phyloP scores from a whole-genome alignment of 306 rosid genomes.

The Castanopsis chinensis region DNA sequence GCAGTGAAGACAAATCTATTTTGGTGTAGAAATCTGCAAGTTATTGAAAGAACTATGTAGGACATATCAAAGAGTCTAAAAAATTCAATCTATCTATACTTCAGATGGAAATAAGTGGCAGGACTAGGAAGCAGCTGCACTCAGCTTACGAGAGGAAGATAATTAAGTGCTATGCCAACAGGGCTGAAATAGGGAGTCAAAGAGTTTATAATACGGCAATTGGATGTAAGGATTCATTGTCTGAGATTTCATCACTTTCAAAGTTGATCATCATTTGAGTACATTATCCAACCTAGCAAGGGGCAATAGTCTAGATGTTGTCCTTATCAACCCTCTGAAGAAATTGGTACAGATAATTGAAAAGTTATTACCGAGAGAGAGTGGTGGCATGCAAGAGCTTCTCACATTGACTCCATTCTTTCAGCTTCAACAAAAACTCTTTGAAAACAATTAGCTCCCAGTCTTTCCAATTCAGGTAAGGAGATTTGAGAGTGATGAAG shows the following conservation, averaged over 20 bases:
- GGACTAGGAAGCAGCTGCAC: background rate
- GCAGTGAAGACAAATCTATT: background rate
- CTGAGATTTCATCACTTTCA: background rate
- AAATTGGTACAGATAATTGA: background rate
- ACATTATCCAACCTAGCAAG: background rate
- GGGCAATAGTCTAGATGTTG: background rate
- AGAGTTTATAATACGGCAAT: background rate
- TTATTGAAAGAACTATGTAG: background rate
- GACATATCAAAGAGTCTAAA: background rate
- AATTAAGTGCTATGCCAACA: background rate
- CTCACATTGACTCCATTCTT: background rate
- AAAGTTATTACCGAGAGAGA: background rate
- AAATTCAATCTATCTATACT: background rate
- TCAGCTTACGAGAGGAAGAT: background rate
- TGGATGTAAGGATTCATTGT: too few relatives aligned
- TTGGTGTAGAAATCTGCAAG: background rate
- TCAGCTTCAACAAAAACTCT: background rate
- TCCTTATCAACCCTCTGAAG: background rate
- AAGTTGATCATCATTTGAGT: background rate
- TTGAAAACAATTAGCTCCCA: background rate
- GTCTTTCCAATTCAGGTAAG: background rate
- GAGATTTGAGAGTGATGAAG: background rate
- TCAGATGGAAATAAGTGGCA: background rate
- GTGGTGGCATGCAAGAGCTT: background rate
- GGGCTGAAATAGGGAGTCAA: background rate